These are phyloP conservation scores for Tetradesmus obliquus DNA, from an alignment of 139 green algal species.

Conservation along the genomic window DNA sequence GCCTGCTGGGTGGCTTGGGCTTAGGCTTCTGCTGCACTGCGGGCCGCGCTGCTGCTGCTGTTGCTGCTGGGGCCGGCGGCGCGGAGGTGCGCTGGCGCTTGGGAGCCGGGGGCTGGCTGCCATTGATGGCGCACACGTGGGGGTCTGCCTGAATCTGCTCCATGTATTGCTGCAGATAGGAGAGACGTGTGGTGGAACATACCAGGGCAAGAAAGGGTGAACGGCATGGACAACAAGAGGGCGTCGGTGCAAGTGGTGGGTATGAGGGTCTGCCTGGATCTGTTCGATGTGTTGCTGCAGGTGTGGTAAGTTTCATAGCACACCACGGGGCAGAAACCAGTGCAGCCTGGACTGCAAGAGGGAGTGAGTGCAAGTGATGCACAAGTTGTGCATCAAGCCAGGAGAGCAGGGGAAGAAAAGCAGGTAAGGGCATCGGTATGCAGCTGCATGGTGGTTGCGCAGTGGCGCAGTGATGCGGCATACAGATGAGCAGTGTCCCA, in stretches of 20 bases:
- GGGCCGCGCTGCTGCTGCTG: background rate
- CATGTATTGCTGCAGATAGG: slow-evolving; percentile 34
- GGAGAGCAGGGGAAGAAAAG: too few species aligned
- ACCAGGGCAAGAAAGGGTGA: background rate
- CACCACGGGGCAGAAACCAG: background rate
- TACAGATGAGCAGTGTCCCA: too few species aligned
- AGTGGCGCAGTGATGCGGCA: too few species aligned
- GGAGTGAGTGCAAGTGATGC: background rate
- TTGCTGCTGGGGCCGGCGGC: background rate
- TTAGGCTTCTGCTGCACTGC: background rate
- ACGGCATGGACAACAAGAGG: background rate
- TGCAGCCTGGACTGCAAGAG: background rate
- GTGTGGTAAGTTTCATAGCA: background rate
- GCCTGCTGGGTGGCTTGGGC: slow-evolving; percentile 20
- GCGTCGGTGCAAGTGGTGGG: background rate
- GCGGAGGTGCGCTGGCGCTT: slow-evolving; percentile 28
- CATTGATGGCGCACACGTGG: slow-evolving; percentile 33
- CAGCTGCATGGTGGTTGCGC: too few species aligned
- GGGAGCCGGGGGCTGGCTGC: background rate
- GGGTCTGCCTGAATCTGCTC: slow-evolving; percentile 38
- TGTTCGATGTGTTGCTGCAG: slow-evolving; percentile 40
- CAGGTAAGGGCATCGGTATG: too few species aligned
- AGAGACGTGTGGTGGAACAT: background rate
- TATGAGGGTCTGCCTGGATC: slow-evolving; percentile 5
- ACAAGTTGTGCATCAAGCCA: too few species aligned